phyloP scores from a whole-genome alignment of 2,329 filamentous ascomycete genomes.

The Corinectria fuckeliana region DNA sequence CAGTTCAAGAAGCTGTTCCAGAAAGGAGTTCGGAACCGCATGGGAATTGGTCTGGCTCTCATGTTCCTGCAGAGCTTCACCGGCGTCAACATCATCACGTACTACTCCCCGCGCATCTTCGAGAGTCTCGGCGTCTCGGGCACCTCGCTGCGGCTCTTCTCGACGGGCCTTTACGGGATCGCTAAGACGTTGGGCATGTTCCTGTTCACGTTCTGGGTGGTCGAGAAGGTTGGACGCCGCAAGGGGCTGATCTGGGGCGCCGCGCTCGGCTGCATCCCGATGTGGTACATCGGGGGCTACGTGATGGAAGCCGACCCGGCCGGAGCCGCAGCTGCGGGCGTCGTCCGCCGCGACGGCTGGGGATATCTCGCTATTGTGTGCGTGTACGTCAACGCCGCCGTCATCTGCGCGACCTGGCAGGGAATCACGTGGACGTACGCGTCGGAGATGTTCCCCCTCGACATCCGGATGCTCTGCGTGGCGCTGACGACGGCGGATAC shows the following conservation, averaged over 20 bases:
- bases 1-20: slow-evolving; percentile 44
- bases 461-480: slow-evolving; percentile 46
- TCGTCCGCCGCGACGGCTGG: slow-evolving; percentile 50
- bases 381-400: slow-evolving; percentile 51
- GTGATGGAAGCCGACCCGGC: slow-evolving; percentile 43
- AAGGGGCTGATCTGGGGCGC: slow-evolving; percentile 52
- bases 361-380: slow-evolving; percentile 54
- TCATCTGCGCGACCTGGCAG: slow-evolving; percentile 50
- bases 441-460: slow-evolving; percentile 54
- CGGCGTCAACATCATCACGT: slow-evolving; percentile 66
- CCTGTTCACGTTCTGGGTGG: slow-evolving; percentile 52
- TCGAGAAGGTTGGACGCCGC: slow-evolving; percentile 55
- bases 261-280: slow-evolving; percentile 46
- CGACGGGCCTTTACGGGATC: slow-evolving; percentile 50
- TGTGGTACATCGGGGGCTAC: slow-evolving; percentile 50
- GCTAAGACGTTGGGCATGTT: slow-evolving; percentile 47
- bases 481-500: slow-evolving; percentile 45
- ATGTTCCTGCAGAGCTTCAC: slow-evolving; percentile 46
- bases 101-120: slow-evolving; percentile 54
- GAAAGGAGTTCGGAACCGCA: slow-evolving; percentile 43
- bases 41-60: slow-evolving; percentile 60
- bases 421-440: slow-evolving; percentile 53
- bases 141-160: slow-evolving; percentile 43
- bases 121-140: slow-evolving; percentile 46
- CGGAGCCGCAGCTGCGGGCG: slow-evolving; percentile 51